Evolutionary conservation across 352 stramenopile genomes (phyloP), one percentile per base, ranked within the genome.

Genomic region (Thalassiosira mediterranea): DNA sequence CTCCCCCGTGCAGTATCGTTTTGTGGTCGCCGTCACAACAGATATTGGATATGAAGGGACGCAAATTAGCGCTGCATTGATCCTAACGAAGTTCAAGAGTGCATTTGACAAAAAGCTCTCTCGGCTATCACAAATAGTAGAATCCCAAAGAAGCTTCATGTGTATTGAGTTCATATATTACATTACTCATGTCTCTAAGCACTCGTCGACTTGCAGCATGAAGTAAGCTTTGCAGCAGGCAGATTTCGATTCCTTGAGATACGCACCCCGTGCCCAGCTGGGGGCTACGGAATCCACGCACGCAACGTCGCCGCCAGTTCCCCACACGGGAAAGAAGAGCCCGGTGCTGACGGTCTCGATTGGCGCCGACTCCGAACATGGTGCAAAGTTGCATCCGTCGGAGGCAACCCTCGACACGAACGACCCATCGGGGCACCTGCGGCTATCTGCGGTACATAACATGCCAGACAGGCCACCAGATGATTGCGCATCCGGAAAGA

Each of bases 191-290:
- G 44, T 25, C 19, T 23, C 44, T 23, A 84, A 34, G 49, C 75
- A 84, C 42, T 79, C 58, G 25, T 72, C 21, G 15, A 69, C 69
- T 54, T 76, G 49, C n/a, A 84, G 58, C 21, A 67, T 65, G 11
- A 74, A 84, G 46, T 71, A 84, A 37, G 68, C 17, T 42, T 73
- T 34, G 31, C 75, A 84, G 29, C 75, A 84, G 34, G 72, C 67
- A 23, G 28, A 32, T 46, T 76, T 84, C 3, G 62, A 69, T 25
- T 79, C 53, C 40, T 84, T 84, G 0, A 84, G 44, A 25, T 84
- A 84, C 1, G 58, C 61, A 37, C 75, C 75, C 47, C 23, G 51
- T 19, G 68, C 75, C 75, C 75, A 84, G 58, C 23, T 78, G 40
- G 75, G 75, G 17, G 66, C 42, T 44, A 13, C 10, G 26, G 19